Evolutionary conservation across 2,329 filamentous ascomycete species (phyloP), one percentile per base, ranked within the genome.

Genomic region (Pseudocercospora vitis): DNA sequence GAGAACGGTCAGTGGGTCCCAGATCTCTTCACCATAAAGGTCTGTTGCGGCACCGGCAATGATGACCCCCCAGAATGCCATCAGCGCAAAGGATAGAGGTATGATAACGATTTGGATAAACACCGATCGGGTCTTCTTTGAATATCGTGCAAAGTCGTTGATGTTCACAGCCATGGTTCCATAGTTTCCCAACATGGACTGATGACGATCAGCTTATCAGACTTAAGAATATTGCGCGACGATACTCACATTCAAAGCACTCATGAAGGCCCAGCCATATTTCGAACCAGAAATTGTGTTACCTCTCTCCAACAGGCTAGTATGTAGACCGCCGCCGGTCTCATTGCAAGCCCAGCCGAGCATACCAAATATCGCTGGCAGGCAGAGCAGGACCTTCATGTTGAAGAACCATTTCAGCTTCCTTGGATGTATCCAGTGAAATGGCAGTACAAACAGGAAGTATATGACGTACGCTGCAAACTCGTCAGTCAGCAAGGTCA

Each of bases 251-350:
- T 68, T 68, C 14, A 68, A 54, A 7, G 63, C 65, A 29, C 53
- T 64, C 61, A 69, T 65, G 51, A 69, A 65, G 0, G 63, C 64
- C 65, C 65, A 67, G 6, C 53, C 61, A 45, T 66, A 56, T 18
- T 56, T 52, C 7, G 60, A 60, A 1, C 64, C 64, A 3, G 58
- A 56, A 21, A 60, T 53, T 1, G 60, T 61, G 16, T 59, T 65
- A 16, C 60, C 63, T 26, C 56, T 50, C 12, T 58, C 44, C 35
- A 65, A 57, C 1, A 67, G 48, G 2, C 62, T 50, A n/a, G 56
- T 58, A n/a, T 60, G 50, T 9, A 61, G 21, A 7, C 59, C 63
- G 23, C 60, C 61, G 4, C 60, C 60, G 7, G 57, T 48, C 35
- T 55, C 46, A 31, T 53, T 47, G 18, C 55, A 52, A 7, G 58